These are phyloP conservation scores for Pisolithus marmoratus DNA, from an alignment of 768 basidiomycete genomes.

Conservation along the genomic window DNA sequence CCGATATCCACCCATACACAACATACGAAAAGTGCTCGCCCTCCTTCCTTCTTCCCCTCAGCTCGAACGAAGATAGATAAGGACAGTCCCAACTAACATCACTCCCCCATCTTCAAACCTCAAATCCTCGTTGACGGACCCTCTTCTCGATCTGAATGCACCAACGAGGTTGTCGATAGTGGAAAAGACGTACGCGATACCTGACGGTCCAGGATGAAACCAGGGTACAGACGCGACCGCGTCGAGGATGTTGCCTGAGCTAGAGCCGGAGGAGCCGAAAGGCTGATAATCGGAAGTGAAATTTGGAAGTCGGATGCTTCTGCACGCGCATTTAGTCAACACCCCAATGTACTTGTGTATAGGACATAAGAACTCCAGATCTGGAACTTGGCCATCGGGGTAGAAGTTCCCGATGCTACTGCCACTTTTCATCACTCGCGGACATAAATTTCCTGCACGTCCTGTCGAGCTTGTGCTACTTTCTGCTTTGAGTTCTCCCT, in stretches of 20 bases:
- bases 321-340: conserved; percentile 23
- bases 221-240: conserved; percentile 87
- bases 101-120: conserved; percentile 76
- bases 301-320: conserved; percentile 75
- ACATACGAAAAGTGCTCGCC: not conserved
- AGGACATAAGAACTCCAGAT: not conserved
- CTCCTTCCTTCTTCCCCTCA: not conserved
- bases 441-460: conserved; percentile 41
- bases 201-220: conserved; percentile 75
- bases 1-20: too few species aligned
- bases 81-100: not conserved
- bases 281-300: conserved; percentile 29
- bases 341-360: too few species aligned
- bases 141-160: conserved; percentile 46
- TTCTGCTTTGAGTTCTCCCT: conserved; percentile 38
- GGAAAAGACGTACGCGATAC: conserved; percentile 60
- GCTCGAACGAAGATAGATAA: not conserved
- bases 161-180: conserved; percentile 34
- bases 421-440: not conserved
- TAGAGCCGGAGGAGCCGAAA: conserved; percentile 25
- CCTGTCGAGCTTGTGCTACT: conserved; percentile 53
- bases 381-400: not conserved
- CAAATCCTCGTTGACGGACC: conserved; percentile 83
- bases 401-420: not conserved
- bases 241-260: conserved; percentile 39